Percentiles rank a stretch among this genome's conserved stretches.
These are phyloP conservation scores for Cutaneotrichosporon cutaneum DNA, from an alignment of 1,284 basidiomycete species.

Conservation along the genomic window DNA sequence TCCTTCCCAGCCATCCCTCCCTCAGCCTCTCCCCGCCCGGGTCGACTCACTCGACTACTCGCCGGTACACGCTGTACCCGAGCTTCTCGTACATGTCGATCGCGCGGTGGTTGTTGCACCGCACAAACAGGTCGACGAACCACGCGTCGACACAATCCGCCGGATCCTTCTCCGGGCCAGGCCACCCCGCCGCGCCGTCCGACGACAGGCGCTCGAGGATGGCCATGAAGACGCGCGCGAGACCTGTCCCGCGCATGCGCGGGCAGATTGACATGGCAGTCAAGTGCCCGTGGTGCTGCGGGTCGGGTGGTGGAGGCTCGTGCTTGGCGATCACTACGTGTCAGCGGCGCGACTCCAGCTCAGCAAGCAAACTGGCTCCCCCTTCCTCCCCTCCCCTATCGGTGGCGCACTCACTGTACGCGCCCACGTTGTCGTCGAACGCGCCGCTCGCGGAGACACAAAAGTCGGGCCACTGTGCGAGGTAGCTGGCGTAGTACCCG, in stretches of 20 bases:
- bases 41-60: conserved; percentile 52
- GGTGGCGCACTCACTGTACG: conserved; percentile 48
- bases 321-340: conserved; percentile 51
- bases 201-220: conserved; percentile 44
- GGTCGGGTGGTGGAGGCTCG: conserved; percentile 49
- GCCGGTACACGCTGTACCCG: conserved; percentile 52
- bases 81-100: conserved; percentile 53
- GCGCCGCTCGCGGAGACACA: conserved; percentile 38
- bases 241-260: conserved; percentile 42
- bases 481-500: conserved; percentile 48
- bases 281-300: conserved; percentile 52
- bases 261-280: conserved; percentile 53
- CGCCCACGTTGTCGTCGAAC: conserved; percentile 26
- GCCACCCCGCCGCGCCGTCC: conserved; percentile 26
- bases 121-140: conserved; percentile 54
- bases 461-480: conserved; percentile 48
- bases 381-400: no score
- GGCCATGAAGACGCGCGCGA: conserved; percentile 50
- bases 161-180: conserved; percentile 2
- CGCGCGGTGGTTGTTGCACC: conserved; percentile 52
- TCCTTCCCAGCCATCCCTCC: not conserved
- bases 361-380: no score
- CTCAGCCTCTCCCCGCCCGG: not conserved
- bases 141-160: conserved; percentile 48
- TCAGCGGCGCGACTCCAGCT: not conserved